phyloP scores from a whole-genome alignment of 768 basidiomycete species.

The Leccinum truebloodii region DNA sequence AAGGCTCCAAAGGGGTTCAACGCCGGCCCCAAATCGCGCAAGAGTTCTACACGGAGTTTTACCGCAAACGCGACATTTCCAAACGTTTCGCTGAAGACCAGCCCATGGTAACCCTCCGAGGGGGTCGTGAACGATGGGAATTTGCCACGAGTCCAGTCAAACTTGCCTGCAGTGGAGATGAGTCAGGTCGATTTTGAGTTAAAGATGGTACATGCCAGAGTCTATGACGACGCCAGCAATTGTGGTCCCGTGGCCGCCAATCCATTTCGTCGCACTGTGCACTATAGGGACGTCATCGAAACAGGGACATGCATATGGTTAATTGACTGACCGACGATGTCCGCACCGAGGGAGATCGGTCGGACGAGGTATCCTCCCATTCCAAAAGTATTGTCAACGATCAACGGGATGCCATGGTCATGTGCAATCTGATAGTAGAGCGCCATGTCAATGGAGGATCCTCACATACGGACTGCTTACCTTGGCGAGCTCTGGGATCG shows the following conservation, averaged over 20 bases:
- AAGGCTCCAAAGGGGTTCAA: constrained; percentile 61
- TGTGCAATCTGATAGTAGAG: constrained; percentile 51
- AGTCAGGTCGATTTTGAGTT: neutral
- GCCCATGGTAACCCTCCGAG: no score
- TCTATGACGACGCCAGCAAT: constrained; percentile 66
- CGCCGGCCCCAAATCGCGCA: constrained; percentile 54
- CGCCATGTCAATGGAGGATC: neutral
- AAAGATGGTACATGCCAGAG: constrained; percentile 39
- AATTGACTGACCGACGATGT: constrained; percentile 46
- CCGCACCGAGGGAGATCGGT: constrained; percentile 58
- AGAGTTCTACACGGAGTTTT: constrained; percentile 51
- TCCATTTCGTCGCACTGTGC: constrained; percentile 68
- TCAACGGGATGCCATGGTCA: constrained; percentile 55
- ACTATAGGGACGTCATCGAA: constrained; percentile 29
- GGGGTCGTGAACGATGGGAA: no score
- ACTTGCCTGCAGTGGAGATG: neutral
- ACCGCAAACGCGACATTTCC: constrained; percentile 46
- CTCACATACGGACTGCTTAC: constrained; percentile 20
- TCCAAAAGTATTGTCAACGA: constrained; percentile 68
- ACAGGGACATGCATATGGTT: neutral
- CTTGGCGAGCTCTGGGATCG: constrained; percentile 59
- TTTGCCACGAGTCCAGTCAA: no score
- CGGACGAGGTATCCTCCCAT: constrained; percentile 58
- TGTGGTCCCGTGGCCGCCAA: constrained; percentile 66
- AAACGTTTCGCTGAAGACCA: no score